Conservation (phyloP, 225 moss, liverwort and hornwort genomes). For the Marchantia polymorpha region DNA sequence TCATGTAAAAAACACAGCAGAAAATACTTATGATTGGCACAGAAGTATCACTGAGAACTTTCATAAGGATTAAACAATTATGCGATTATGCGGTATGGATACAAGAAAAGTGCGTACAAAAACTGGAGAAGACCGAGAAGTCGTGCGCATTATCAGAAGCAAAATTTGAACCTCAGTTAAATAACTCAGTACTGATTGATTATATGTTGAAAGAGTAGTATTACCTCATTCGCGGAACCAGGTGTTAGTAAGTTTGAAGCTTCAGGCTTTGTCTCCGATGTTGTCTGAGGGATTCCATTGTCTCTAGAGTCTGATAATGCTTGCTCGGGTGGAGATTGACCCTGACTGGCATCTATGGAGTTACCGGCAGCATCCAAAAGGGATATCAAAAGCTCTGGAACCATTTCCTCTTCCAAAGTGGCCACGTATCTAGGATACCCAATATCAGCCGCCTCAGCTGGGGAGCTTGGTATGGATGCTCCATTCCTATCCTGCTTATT, state of each 20-base stretch:
- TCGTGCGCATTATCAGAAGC: too few species aligned
- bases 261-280: conserved; percentile 30
- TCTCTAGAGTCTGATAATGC: conserved; percentile 33
- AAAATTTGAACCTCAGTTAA: too few species aligned
- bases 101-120: too few species aligned
- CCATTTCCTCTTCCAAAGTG: conserved; percentile 72
- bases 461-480: conserved; percentile 43
- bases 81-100: too few species aligned
- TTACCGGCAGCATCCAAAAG: conserved; percentile 48
- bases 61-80: too few species aligned
- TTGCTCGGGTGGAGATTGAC: conserved; percentile 25
- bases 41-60: too few species aligned
- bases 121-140: too few species aligned
- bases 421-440: conserved; percentile 64
- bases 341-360: conserved; percentile 49
- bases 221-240: conserved; percentile 38
- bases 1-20: too few species aligned
- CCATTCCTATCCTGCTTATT: conserved; percentile 21
- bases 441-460: conserved; percentile 72
- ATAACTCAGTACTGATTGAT: background rate
- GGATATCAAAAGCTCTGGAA: conserved; percentile 75
- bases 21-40: too few species aligned
- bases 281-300: conserved; percentile 30
- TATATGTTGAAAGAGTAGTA: background rate
- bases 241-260: background rate